A percentile compares a stretch with the other conserved stretches of the same genome.
Evolutionary conservation across 1,284 basidiomycete genomes (phyloP).

Genomic region (Ceratobasidium sp.): DNA sequence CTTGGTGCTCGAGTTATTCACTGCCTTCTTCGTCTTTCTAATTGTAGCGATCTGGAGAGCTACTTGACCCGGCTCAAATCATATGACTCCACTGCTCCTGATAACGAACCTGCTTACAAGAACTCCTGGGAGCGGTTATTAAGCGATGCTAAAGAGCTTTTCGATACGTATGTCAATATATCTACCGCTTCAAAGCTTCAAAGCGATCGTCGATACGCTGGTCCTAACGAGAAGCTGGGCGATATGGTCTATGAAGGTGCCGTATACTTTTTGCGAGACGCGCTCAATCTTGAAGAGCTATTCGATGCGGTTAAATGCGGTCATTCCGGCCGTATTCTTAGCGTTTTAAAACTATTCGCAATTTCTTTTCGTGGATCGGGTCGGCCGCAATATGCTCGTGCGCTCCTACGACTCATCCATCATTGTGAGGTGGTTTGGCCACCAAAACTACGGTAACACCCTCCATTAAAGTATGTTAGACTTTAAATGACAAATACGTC

Average conservation of each 20-base stretch:
- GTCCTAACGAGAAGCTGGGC: conserved; percentile 43
- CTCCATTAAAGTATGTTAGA: not conserved
- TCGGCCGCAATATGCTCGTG: conserved; percentile 56
- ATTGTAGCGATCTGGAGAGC: conserved; percentile 46
- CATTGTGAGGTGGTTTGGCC: conserved; percentile 57
- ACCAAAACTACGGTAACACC: conserved; percentile 50
- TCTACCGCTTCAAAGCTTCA: not conserved
- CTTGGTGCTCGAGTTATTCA: conserved; percentile 55
- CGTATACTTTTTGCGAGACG: conserved; percentile 54
- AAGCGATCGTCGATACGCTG: not conserved
- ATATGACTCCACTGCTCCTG: not conserved
- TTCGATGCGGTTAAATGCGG: conserved; percentile 55
- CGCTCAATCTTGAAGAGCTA: conserved; percentile 54
- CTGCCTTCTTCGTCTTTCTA: conserved; percentile 53
- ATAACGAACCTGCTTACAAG: not conserved
- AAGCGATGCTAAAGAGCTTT: not conserved
- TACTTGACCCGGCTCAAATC: conserved; percentile 46
- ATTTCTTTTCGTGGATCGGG: conserved; percentile 54
- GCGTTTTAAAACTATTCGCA: conserved; percentile 54
- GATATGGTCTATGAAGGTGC: conserved; percentile 57
- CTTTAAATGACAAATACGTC: not conserved
- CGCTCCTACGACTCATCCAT: conserved; percentile 57
- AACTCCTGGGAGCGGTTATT: conserved; percentile 44
- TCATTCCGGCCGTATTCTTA: conserved; percentile 54
- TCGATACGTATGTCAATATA: not conserved